phyloP scores from a whole-genome alignment of 768 basidiomycete genomes.

The Cystofilobasidium ferigula region DNA sequence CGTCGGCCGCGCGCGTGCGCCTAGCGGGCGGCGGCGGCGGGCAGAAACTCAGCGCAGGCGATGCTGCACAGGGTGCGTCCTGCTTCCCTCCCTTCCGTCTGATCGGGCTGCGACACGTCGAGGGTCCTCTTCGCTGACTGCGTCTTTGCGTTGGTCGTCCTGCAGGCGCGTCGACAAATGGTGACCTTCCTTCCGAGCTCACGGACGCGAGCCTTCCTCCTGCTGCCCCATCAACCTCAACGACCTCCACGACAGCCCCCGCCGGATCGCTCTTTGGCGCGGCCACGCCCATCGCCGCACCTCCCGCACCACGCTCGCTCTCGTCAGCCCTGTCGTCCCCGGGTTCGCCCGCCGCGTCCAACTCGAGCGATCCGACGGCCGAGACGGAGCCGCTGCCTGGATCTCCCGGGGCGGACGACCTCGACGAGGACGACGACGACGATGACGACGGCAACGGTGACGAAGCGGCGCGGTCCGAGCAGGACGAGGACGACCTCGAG shows the following conservation, averaged over 20 bases:
- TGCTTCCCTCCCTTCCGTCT: too few relatives aligned
- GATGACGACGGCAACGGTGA: background rate
- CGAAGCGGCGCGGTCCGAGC: background rate
- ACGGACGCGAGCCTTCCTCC: too few relatives aligned
- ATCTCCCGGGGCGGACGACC: background rate
- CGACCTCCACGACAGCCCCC: background rate
- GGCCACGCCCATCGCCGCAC: background rate
- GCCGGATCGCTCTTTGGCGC: background rate
- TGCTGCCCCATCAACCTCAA: background rate
- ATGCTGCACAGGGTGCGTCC: too few relatives aligned
- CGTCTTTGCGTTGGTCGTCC: too few relatives aligned
- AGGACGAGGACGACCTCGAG: background rate
- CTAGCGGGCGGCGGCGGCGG: too few relatives aligned
- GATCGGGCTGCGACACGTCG: too few relatives aligned
- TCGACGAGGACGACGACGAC: conserved; percentile 1
- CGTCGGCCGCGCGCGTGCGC: background rate
- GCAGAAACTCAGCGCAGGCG: too few relatives aligned
- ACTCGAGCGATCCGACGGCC: conserved; percentile 5
- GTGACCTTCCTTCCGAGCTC: too few relatives aligned
- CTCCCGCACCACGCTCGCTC: background rate
- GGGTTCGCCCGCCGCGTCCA: background rate
- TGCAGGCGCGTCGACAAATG: too few relatives aligned
- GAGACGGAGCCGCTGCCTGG: background rate
- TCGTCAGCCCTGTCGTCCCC: conserved; percentile 3
- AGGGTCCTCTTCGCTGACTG: too few relatives aligned